These are phyloP conservation scores for Phytophthora pseudosyringae DNA, from an alignment of 352 stramenopile genomes.

Conservation along the genomic window DNA sequence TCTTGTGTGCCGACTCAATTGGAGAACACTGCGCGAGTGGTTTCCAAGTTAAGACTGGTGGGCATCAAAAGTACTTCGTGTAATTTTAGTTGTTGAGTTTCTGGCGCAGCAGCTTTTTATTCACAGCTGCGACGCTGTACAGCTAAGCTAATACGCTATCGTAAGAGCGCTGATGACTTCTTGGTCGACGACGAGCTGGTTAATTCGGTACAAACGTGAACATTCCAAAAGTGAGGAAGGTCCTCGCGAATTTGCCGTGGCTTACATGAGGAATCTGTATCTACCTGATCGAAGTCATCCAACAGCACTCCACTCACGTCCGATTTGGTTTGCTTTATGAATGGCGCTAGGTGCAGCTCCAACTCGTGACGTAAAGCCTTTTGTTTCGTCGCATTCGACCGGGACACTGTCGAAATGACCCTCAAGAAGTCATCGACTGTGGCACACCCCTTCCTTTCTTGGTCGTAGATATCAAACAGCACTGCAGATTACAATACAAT, in stretches of 20 bases:
- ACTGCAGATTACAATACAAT: constrained; percentile 23
- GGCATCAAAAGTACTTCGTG: not conserved
- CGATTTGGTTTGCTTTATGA: constrained; percentile 7
- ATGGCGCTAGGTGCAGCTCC: constrained; percentile 20
- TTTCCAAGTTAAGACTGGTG: constrained; percentile 22
- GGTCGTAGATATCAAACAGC: constrained; percentile 53
- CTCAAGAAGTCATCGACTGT: constrained; percentile 42
- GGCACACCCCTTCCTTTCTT: constrained; percentile 35
- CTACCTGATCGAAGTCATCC: constrained; percentile 31
- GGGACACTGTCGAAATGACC: constrained; percentile 26
- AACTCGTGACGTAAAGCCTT: constrained; percentile 10
- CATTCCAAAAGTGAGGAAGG: too few species aligned
- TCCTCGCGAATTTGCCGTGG: too few species aligned
- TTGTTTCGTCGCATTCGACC: not conserved
- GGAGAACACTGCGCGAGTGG: constrained; percentile 6
- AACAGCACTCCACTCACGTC: constrained; percentile 10
- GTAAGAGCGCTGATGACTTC: constrained; percentile 20
- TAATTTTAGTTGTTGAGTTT: constrained; percentile 31
- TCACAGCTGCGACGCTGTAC: too few species aligned
- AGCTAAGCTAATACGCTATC: constrained; percentile 20
- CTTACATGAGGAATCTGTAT: not conserved
- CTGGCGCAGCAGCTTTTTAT: not conserved
- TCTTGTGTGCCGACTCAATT: constrained; percentile 5
- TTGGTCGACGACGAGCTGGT: constrained; percentile 26
- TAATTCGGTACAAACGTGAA: not conserved